These are phyloP conservation scores for Sarocladium oryzae DNA, from an alignment of 2,329 filamentous ascomycete species.

Conservation along the genomic window DNA sequence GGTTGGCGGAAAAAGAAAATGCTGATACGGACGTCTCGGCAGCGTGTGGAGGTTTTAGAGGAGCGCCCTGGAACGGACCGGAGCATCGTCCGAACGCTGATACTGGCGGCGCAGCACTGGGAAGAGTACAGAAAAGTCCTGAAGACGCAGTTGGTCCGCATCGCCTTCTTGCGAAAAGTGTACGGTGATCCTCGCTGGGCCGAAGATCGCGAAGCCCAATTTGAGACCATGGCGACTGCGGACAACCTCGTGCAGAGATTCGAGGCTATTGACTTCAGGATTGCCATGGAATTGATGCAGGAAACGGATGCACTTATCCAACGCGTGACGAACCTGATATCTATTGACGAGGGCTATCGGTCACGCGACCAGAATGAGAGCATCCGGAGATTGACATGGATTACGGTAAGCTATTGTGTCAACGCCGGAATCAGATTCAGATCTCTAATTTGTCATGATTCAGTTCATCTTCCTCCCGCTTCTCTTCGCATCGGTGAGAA, in stretches of 20 bases:
- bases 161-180: neutral
- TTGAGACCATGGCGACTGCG: neutral
- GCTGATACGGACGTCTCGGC: neutral
- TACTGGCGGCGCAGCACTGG: neutral
- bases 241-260: neutral
- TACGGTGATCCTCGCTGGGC: neutral
- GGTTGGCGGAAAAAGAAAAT: no score
- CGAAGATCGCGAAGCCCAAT: neutral
- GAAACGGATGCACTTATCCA: neutral
- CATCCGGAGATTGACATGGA: neutral
- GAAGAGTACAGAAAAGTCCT: neutral
- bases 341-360: neutral
- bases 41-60: neutral
- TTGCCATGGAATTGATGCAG: neutral
- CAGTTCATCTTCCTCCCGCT: neutral
- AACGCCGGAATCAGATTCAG: neutral
- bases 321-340: neutral
- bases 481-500: neutral
- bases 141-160: neutral
- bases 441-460: neutral
- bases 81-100: neutral
- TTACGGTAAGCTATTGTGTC: conserved; percentile 8
- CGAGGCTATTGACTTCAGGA: neutral
- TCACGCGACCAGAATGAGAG: neutral
- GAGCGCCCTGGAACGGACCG: neutral